These are phyloP conservation scores for Nasturtium officinale DNA, from an alignment of 345 rosid species.

Conservation along the genomic window DNA sequence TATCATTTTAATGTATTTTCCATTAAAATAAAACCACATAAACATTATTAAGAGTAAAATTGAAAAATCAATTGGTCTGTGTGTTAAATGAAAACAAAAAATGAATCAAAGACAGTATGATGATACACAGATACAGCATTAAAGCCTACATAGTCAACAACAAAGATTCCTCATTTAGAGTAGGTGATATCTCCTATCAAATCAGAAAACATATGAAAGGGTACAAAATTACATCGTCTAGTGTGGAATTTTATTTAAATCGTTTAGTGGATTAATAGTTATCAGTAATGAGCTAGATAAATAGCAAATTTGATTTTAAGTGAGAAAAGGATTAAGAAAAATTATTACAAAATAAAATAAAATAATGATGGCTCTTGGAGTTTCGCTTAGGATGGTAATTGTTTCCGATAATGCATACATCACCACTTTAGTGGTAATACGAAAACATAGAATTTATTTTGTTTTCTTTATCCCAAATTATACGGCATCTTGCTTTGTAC, in stretches of 20 bases:
- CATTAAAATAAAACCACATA: too few species aligned
- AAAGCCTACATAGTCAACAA: not conserved
- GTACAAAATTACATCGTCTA: not conserved
- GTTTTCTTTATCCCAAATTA: conserved; percentile 17
- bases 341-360: conserved; percentile 23
- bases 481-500: conserved; percentile 37
- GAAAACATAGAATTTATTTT: conserved; percentile 20
- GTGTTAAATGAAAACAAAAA: too few species aligned
- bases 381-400: conserved; percentile 36
- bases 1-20: too few species aligned
- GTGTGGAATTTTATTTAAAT: not conserved
- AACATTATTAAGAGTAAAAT: too few species aligned
- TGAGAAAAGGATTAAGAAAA: conserved; percentile 12
- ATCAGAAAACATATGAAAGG: not conserved
- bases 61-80: too few species aligned
- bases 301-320: not conserved
- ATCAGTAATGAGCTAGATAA: not conserved
- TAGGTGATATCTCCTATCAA: not conserved
- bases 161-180: not conserved
- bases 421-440: conserved; percentile 44
- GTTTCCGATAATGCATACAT: conserved; percentile 37
- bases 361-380: conserved; percentile 34
- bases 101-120: too few species aligned
- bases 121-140: not conserved
- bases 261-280: conserved; percentile 3